Conservation (phyloP, 768 basidiomycete genomes). For the Chiua virens region DNA sequence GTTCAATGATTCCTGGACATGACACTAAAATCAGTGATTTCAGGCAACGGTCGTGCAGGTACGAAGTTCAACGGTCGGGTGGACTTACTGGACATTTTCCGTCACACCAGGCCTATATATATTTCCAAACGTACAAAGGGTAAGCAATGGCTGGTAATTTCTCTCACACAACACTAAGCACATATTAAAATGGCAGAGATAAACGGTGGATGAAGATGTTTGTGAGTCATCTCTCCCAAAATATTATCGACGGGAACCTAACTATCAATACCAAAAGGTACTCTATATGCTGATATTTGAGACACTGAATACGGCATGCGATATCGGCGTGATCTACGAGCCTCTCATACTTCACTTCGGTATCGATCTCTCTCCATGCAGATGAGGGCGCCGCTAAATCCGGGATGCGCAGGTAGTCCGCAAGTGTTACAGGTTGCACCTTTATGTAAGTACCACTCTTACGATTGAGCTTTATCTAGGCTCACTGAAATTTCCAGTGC, state of each 20-base stretch:
- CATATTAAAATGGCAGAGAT: slow-evolving; percentile 35
- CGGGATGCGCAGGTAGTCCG: slow-evolving; percentile 24
- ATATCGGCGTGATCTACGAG: slow-evolving; percentile 45
- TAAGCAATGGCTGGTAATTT: slow-evolving; percentile 7
- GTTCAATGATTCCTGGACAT: background rate
- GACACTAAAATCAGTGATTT: background rate
- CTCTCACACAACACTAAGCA: background rate
- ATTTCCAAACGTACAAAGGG: slow-evolving; percentile 44
- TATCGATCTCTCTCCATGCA: slow-evolving; percentile 8
- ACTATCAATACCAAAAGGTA: slow-evolving; percentile 31
- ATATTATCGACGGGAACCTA: background rate
- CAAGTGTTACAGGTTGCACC: background rate
- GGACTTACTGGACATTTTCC: background rate
- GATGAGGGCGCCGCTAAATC: no score
- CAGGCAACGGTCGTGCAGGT: slow-evolving; percentile 14
- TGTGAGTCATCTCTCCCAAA: slow-evolving; percentile 28
- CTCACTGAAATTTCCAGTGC: slow-evolving; percentile 11
- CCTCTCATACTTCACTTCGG: slow-evolving; percentile 49
- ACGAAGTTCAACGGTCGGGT: background rate
- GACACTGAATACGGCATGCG: slow-evolving; percentile 46
- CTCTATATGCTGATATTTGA: slow-evolving; percentile 44
- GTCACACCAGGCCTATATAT: slow-evolving; percentile 41
- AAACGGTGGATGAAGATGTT: slow-evolving; percentile 45
- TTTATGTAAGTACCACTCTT: background rate
- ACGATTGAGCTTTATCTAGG: slow-evolving; percentile 16